Conservation (phyloP, 192 early-diverging fungal species). For the Coemansia sp. region DNA sequence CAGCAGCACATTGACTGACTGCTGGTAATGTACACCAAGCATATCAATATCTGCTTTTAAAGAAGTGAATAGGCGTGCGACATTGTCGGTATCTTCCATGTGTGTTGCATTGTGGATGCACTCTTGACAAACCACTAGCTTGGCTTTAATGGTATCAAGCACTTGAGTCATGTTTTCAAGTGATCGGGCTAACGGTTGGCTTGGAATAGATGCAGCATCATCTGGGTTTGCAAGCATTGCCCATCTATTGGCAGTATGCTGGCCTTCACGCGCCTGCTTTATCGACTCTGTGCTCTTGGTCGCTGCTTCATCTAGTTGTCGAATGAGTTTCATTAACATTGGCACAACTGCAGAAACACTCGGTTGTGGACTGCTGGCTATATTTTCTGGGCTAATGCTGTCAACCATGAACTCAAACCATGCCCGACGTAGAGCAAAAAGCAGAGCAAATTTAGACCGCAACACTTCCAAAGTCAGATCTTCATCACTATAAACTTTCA, state of each 20-base stretch:
- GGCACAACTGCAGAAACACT: not conserved
- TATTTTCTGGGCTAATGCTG: not conserved
- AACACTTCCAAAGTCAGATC: constrained; percentile 11
- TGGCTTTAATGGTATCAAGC: constrained; percentile 23
- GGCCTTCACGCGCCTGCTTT: constrained; percentile 12
- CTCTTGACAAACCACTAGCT: constrained; percentile 26
- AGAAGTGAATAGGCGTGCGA: constrained; percentile 39
- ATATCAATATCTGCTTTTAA: constrained; percentile 42
- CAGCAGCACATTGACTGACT: constrained; percentile 17
- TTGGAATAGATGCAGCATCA: not conserved
- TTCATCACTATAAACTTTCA: not conserved
- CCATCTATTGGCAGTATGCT: constrained; percentile 30
- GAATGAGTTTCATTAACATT: not conserved
- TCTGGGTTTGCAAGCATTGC: constrained; percentile 9
- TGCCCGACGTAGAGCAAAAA: constrained; percentile 28
- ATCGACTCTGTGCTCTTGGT: not conserved
- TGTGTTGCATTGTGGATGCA: constrained; percentile 5
- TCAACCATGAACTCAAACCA: constrained; percentile 22
- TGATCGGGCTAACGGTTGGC: constrained; percentile 15
- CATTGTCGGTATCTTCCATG: constrained; percentile 5
- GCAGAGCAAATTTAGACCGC: constrained; percentile 8
- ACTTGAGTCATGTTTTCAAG: constrained; percentile 20
- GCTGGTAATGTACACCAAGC: constrained; percentile 30
- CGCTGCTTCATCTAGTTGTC: not conserved
- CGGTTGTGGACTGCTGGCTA: too few relatives aligned